Evolutionary conservation across 371 early-diverging fungal species (phyloP).

Genomic region (Apophysomyces elegans): DNA sequence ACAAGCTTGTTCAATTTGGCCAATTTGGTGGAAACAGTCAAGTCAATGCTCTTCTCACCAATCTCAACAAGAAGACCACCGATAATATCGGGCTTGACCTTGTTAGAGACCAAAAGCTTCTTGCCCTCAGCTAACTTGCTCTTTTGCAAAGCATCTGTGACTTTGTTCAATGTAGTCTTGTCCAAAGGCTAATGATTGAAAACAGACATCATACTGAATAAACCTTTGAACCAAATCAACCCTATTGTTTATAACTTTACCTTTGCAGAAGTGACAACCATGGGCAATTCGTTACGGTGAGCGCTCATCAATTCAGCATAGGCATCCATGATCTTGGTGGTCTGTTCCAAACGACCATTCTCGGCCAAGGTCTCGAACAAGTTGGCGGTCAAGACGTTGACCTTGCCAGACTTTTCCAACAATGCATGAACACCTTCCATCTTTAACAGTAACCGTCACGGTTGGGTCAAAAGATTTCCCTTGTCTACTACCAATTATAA

Average conservation of each 20-base stretch:
- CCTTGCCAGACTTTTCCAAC: slow-evolving; percentile 68
- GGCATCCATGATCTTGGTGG: slow-evolving; percentile 79
- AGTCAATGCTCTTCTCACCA: slow-evolving; percentile 98
- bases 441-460: slow-evolving; percentile 75
- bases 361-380: slow-evolving; percentile 91
- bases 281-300: slow-evolving; percentile 88
- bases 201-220: not conserved
- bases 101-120: slow-evolving; percentile 83
- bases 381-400: slow-evolving; percentile 84
- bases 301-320: slow-evolving; percentile 90
- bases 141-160: slow-evolving; percentile 57
- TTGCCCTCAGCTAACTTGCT: slow-evolving; percentile 53
- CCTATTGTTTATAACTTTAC: slow-evolving; percentile 29
- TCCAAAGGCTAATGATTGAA: slow-evolving; percentile 50
- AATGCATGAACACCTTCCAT: slow-evolving; percentile 70
- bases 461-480: slow-evolving; percentile 64
- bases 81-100: slow-evolving; percentile 91
- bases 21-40: slow-evolving; percentile 93
- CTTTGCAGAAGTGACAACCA: slow-evolving; percentile 91
- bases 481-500: no score
- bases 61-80: slow-evolving; percentile 97
- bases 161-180: slow-evolving; percentile 53
- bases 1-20: slow-evolving; percentile 94
- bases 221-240: not conserved
- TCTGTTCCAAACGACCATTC: slow-evolving; percentile 91